These are phyloP conservation scores for Chaetomiaceae sp. DNA, from an alignment of 2,329 filamentous ascomycete genomes.

Conservation along the genomic window DNA sequence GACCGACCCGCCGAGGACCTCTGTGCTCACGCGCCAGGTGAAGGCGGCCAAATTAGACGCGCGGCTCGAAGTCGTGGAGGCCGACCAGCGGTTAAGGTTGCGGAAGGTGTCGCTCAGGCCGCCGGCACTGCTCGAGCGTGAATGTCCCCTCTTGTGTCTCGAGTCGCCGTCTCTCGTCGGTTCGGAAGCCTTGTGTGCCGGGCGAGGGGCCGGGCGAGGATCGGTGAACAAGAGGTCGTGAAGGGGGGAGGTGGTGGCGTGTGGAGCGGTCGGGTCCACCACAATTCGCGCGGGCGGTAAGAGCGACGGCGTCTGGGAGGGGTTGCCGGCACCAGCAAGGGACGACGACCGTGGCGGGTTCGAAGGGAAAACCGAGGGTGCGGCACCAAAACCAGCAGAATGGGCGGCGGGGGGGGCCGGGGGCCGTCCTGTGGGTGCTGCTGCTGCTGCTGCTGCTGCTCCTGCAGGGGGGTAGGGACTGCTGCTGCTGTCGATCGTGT, in stretches of 20 bases:
- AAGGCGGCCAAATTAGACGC: conserved; percentile 35
- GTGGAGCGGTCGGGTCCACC: conserved; percentile 17
- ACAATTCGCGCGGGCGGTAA: conserved; percentile 34
- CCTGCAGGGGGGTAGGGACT: conserved; percentile 10
- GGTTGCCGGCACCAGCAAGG: conserved; percentile 28
- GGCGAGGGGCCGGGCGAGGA: conserved; percentile 26
- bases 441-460: too few species aligned
- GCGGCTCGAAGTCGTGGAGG: conserved; percentile 45
- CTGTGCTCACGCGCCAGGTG: conserved; percentile 40
- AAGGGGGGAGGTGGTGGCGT: conserved; percentile 10
- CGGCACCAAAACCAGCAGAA: conserved; percentile 14
- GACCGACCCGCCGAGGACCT: conserved; percentile 32
- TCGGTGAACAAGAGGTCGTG: conserved; percentile 14
- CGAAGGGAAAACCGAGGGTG: conserved; percentile 23
- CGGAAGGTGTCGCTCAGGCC: conserved; percentile 39
- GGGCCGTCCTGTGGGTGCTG: too few species aligned
- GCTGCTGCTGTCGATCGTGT: conserved; percentile 12
- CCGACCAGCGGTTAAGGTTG: conserved; percentile 48
- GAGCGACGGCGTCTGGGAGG: conserved; percentile 40
- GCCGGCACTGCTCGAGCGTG: conserved; percentile 33
- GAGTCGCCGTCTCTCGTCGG: conserved; percentile 18
- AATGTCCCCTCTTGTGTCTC: conserved; percentile 26
- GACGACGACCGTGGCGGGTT: conserved; percentile 38
- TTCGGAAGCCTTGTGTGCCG: conserved; percentile 14
- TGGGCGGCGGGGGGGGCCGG: too few species aligned